Evolutionary conservation across 495 filamentous ascomycete genomes (phyloP).

Genomic region (Venustampulla echinocandica): DNA sequence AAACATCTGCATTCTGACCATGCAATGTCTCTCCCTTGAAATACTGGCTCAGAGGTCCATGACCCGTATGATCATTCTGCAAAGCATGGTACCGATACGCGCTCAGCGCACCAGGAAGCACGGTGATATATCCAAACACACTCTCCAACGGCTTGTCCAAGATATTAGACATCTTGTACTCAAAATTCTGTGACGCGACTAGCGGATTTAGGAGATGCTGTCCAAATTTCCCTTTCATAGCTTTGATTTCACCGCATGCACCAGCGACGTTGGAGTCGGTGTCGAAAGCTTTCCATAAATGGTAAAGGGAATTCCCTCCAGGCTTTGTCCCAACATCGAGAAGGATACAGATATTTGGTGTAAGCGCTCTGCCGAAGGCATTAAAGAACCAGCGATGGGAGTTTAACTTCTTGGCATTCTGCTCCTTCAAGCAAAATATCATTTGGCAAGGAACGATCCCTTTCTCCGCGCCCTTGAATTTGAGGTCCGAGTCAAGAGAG

Average conservation of each 20-base stretch:
- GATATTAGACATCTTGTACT: conserved; percentile 99
- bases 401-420: conserved; percentile 96
- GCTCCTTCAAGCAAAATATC: conserved; percentile 97
- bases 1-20: conserved; percentile 94
- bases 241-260: conserved; percentile 94
- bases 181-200: conserved; percentile 95
- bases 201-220: conserved; percentile 85
- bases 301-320: conserved; percentile 79
- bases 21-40: conserved; percentile 98
- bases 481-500: conserved; percentile 85
- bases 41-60: conserved; percentile 94
- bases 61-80: conserved; percentile 92
- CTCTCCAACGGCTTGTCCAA: conserved; percentile 95
- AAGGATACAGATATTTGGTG: conserved; percentile 92
- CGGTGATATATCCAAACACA: conserved; percentile 97
- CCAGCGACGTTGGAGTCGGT: conserved; percentile 94
- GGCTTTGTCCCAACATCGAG: conserved; percentile 94
- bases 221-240: conserved; percentile 80
- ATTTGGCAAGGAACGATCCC: conserved; percentile 98
- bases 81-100: conserved; percentile 95
- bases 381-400: conserved; percentile 99
- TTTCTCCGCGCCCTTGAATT: conserved; percentile 98
- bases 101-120: conserved; percentile 86
- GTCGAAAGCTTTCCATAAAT: conserved; percentile 98
- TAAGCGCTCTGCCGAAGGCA: conserved; percentile 85